Conservation (phyloP, 2,329 filamentous ascomycete genomes). For the Alternaria panax region DNA sequence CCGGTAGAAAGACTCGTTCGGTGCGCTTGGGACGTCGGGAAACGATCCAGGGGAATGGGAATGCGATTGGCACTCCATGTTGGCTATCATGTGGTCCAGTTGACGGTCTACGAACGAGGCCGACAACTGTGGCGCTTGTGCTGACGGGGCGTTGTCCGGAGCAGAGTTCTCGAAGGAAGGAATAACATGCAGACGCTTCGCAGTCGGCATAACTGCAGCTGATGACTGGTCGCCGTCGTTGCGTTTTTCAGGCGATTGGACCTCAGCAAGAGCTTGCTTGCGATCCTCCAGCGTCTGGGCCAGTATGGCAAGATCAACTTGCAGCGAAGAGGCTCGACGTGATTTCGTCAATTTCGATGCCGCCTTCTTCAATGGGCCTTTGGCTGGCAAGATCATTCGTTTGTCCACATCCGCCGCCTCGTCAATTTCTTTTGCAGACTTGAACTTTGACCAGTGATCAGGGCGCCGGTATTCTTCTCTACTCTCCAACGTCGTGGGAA, state of each 20-base stretch:
- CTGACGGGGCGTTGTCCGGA: not conserved
- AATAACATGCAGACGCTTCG: not conserved
- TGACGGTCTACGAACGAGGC: not conserved
- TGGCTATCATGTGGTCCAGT: not conserved
- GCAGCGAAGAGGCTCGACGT: not conserved
- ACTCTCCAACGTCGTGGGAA: conserved; percentile 10
- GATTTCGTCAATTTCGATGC: not conserved
- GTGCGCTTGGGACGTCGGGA: not conserved
- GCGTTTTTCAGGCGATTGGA: conserved; percentile 7
- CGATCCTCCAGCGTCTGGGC: not conserved
- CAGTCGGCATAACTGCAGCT: not conserved
- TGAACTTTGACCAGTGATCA: conserved; percentile 25
- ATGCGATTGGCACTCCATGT: not conserved
- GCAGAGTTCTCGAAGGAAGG: no score
- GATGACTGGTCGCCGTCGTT: not conserved
- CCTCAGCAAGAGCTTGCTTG: conserved; percentile 3
- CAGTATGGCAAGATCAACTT: not conserved
- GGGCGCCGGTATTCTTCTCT: conserved; percentile 9
- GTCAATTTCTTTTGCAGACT: conserved; percentile 19
- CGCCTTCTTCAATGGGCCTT: not conserved
- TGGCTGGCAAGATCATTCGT: conserved; percentile 4
- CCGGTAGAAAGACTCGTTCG: not conserved
- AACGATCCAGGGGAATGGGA: not conserved
- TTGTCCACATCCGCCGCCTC: conserved; percentile 1
- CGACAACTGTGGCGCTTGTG: not conserved